phyloP scores from a whole-genome alignment of 1,284 basidiomycete genomes.

The Moesziomyces globuligerus region DNA sequence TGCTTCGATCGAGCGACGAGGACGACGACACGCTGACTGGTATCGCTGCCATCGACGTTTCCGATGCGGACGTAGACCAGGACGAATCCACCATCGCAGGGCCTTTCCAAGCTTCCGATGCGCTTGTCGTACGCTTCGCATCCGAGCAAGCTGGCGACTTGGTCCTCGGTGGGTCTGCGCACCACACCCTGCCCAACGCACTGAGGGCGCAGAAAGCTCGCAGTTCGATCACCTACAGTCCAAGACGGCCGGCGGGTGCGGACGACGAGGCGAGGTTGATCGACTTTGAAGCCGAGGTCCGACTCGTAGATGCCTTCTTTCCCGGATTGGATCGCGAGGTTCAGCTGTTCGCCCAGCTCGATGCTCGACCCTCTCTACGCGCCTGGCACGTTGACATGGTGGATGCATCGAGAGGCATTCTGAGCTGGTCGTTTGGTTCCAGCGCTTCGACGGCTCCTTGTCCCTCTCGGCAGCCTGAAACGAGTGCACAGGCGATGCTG shows the following conservation, averaged over 20 bases:
- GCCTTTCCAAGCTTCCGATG: conserved; percentile 38
- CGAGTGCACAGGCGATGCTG: not conserved
- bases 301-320: conserved; percentile 24
- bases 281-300: conserved; percentile 19
- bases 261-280: not conserved
- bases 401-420: conserved; percentile 33
- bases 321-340: conserved; percentile 41
- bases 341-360: conserved; percentile 22
- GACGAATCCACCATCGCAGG: conserved; percentile 34
- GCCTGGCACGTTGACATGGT: conserved; percentile 16
- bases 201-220: conserved; percentile 10
- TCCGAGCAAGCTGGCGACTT: conserved; percentile 25
- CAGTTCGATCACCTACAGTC: conserved; percentile 14
- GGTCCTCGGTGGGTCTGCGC: not conserved
- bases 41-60: conserved; percentile 8
- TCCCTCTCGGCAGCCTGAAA: conserved; percentile 3
- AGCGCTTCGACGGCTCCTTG: conserved; percentile 2
- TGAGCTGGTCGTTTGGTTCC: conserved; percentile 20
- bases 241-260: not conserved
- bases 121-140: conserved; percentile 31
- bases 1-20: conserved; percentile 21
- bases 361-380: not conserved
- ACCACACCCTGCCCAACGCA: conserved; percentile 12
- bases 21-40: conserved; percentile 28
- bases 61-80: conserved; percentile 14